These are phyloP conservation scores for Tetracladium maxilliforme DNA, from an alignment of 2,329 filamentous ascomycete species.

Conservation along the genomic window DNA sequence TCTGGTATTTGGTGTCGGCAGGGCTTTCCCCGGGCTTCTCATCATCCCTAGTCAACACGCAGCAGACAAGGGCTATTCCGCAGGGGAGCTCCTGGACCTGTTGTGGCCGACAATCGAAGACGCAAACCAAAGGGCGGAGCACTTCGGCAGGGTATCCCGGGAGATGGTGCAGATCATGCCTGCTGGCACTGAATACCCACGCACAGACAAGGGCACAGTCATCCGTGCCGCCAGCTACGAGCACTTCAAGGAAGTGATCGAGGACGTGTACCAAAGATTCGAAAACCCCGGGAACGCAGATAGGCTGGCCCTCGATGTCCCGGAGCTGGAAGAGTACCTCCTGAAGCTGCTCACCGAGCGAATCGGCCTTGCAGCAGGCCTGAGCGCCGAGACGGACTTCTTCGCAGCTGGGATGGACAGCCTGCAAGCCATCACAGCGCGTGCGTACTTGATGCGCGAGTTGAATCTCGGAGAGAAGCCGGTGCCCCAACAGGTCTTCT, in stretches of 20 bases:
- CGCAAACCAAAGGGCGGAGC: slow-evolving; percentile 14
- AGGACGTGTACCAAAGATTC: slow-evolving; percentile 17
- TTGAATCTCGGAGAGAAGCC: slow-evolving; percentile 9
- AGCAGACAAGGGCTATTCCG: slow-evolving; percentile 5
- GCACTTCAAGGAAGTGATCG: slow-evolving; percentile 26
- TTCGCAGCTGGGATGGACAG: slow-evolving; percentile 14
- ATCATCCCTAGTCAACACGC: slow-evolving; percentile 9
- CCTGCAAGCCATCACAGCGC: slow-evolving; percentile 11
- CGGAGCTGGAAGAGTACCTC: slow-evolving; percentile 18
- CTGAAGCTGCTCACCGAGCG: slow-evolving; percentile 12
- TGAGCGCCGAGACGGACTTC: slow-evolving; percentile 11
- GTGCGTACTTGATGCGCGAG: slow-evolving; percentile 10
- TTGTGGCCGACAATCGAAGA: slow-evolving; percentile 19
- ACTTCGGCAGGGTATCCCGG: slow-evolving; percentile 22
- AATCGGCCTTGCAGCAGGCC: slow-evolving; percentile 3
- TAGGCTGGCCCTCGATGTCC: slow-evolving; percentile 7
- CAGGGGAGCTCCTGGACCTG: slow-evolving; percentile 13
- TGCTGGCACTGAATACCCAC: slow-evolving; percentile 22
- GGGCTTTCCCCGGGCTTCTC: slow-evolving; percentile 14
- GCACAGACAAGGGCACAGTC: slow-evolving; percentile 37
- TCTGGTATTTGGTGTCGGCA: slow-evolving; percentile 6
- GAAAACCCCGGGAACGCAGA: slow-evolving; percentile 9
- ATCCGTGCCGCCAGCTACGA: slow-evolving; percentile 33
- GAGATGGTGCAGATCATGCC: slow-evolving; percentile 35
- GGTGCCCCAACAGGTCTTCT: slow-evolving; percentile 13